These are phyloP conservation scores for Xerocomellus chrysenteron DNA, from an alignment of 768 basidiomycete genomes.

Conservation along the genomic window DNA sequence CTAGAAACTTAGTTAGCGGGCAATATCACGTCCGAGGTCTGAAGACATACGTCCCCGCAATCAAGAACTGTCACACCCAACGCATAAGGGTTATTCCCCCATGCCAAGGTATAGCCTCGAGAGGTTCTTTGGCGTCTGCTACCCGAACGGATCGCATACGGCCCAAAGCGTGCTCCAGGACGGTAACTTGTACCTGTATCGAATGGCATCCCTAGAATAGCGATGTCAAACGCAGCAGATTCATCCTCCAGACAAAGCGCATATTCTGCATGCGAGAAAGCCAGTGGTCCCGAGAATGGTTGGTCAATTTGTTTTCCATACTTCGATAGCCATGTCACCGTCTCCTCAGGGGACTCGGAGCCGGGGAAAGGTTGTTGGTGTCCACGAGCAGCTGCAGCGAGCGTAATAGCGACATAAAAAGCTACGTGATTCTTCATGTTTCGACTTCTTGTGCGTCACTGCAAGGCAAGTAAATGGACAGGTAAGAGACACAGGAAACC, in stretches of 20 bases:
- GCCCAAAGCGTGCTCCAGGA: conserved; percentile 82
- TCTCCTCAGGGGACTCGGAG: neutral
- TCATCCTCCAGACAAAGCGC: conserved; percentile 24
- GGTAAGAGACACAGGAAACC: neutral
- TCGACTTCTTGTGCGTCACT: neutral
- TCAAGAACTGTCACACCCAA: conserved; percentile 64
- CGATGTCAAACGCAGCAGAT: conserved; percentile 48
- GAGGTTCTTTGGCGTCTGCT: conserved; percentile 63
- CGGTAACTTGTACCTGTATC: conserved; percentile 61
- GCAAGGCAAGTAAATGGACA: neutral
- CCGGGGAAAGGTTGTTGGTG: conserved; percentile 16
- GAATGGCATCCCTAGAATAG: conserved; percentile 78
- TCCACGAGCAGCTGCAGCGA: conserved; percentile 1
- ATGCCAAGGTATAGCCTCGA: conserved; percentile 68
- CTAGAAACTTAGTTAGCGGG: conserved; percentile 33
- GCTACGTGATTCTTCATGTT: conserved; percentile 12
- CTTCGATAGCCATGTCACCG: conserved; percentile 61
- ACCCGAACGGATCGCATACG: conserved; percentile 79
- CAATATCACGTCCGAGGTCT: neutral
- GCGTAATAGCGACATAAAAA: neutral
- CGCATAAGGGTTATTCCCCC: conserved; percentile 66
- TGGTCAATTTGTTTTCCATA: conserved; percentile 77
- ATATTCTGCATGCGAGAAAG: conserved; percentile 84
- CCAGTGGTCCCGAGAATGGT: conserved; percentile 73
- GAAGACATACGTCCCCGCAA: conserved; percentile 69